Evolutionary conservation across 2,329 filamentous ascomycete genomes (phyloP), one percentile per base, ranked within the genome.

Genomic region (Knoxdaviesia proteae): DNA sequence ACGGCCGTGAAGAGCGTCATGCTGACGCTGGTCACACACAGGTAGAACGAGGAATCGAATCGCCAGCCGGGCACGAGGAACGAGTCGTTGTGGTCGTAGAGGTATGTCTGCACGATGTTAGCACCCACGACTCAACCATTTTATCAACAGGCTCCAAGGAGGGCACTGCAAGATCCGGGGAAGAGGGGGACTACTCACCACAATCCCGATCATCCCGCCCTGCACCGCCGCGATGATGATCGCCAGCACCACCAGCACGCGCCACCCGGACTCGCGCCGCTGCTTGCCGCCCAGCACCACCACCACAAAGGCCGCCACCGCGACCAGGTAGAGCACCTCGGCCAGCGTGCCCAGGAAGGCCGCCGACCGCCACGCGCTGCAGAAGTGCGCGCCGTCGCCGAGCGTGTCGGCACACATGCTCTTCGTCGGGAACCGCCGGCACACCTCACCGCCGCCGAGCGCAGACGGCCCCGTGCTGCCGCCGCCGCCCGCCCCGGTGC

Each of bases 341-440:
- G 81, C 72, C 51, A 94, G 82, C 42, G 78, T 82, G 63, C 93
- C 84, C 49, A 94, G 61, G 60, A 94, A 96, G 30, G 83, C 86
- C 34, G 84, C 77, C 31, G 77, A 84, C 46, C 82, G 73, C 88
- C 88, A 98, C 69, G 92, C 80, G 52, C 77, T 80, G 65, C 90
- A 96, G 61, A 96, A 94, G 53, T 77, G 74, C 50, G 78, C 71
- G 31, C 52, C 56, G 34, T 53, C 51, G 29, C 41, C 43, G 20
- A 42, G 41, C 11, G 30, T 38, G 42, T 74, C 70, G 50, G 67
- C 69, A 59, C 83, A 88, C 55, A 84, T 77, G 44, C 71, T 65
- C 43, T 69, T 62, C 48, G 68, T 65, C 4, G 84, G 84, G 57
- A 86, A 90, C 33, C 64, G 61, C 30, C 55, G 51, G 45, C 60